Evolutionary conservation across 202 grass and related monocot species (phyloP).

Genomic region (Hordeum pubiflorum): DNA sequence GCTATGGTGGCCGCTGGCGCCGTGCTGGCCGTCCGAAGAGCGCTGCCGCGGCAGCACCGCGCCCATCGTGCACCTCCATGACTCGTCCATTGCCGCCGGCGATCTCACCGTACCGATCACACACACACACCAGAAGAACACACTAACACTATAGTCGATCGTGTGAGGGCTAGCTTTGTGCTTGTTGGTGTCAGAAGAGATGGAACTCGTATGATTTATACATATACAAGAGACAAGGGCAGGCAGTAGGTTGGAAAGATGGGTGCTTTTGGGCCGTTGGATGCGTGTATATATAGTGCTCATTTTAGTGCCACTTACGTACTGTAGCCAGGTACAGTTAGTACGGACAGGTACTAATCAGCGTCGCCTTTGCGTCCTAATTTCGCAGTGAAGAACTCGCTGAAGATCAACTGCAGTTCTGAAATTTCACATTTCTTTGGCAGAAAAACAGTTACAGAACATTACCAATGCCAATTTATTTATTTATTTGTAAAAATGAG

Average conservation of each 20-base stretch:
- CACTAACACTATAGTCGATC: neutral
- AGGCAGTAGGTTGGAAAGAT: constrained; percentile 16
- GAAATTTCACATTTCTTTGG: neutral
- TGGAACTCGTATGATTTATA: neutral
- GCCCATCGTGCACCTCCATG: constrained; percentile 61
- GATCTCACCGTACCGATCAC: neutral
- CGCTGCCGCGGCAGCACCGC: constrained; percentile 33
- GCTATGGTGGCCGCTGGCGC: neutral
- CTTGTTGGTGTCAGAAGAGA: constrained; percentile 3
- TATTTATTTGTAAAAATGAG: neutral
- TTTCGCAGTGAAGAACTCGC: neutral
- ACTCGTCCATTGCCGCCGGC: constrained; percentile 53
- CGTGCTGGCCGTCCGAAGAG: constrained; percentile 24
- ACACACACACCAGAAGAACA: neutral
- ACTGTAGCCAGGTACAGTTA: constrained; percentile 18
- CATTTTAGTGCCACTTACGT: neutral
- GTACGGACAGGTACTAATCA: constrained; percentile 38
- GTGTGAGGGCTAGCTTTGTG: constrained; percentile 5
- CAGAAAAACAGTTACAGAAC: neutral
- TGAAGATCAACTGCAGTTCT: neutral
- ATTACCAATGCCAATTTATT: neutral
- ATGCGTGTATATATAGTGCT: constrained; percentile 21
- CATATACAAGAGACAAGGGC: constrained; percentile 17
- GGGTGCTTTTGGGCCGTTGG: constrained; percentile 31
- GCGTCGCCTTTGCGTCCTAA: neutral